phyloP scores from a whole-genome alignment of 2,329 filamentous ascomycete species.

The Hortaea werneckii region DNA sequence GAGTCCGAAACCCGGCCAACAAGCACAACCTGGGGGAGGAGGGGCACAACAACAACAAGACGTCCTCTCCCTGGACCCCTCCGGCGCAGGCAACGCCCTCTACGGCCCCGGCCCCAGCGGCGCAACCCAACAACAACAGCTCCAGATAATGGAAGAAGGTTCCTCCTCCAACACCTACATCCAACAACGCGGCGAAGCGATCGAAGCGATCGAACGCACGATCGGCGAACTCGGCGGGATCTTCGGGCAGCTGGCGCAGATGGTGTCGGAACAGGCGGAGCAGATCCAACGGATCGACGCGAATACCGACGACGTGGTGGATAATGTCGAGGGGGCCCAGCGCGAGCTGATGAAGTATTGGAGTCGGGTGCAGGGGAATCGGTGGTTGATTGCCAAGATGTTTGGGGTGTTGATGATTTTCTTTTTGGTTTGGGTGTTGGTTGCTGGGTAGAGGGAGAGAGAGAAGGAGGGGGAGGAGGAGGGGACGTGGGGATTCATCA shows the following conservation, averaged over 20 bases:
- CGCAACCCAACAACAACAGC: slow-evolving; percentile 67
- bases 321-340: slow-evolving; percentile 96
- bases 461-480: too few species aligned
- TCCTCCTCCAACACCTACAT: slow-evolving; percentile 81
- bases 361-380: slow-evolving; percentile 84
- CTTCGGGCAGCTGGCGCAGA: slow-evolving; percentile 86
- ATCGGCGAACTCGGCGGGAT: slow-evolving; percentile 87
- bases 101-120: slow-evolving; percentile 27
- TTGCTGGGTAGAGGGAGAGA: slow-evolving; percentile 17
- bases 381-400: slow-evolving; percentile 83
- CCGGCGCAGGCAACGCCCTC: slow-evolving; percentile 31
- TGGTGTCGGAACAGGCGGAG: slow-evolving; percentile 95
- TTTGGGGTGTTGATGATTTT: slow-evolving; percentile 88
- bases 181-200: slow-evolving; percentile 85
- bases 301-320: slow-evolving; percentile 94
- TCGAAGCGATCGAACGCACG: slow-evolving; percentile 91
- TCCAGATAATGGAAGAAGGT: slow-evolving; percentile 82
- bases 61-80: slow-evolving; percentile 45
- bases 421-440: slow-evolving; percentile 28
- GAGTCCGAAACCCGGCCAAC: slow-evolving; percentile 33
- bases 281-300: slow-evolving; percentile 97
- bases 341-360: slow-evolving; percentile 95
- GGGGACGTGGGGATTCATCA: too few species aligned
- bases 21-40: slow-evolving; percentile 6
- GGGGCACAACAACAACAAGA: slow-evolving; percentile 12